Conservation (phyloP, 768 basidiomycete species). For the Rossbeevera mucosa region DNA sequence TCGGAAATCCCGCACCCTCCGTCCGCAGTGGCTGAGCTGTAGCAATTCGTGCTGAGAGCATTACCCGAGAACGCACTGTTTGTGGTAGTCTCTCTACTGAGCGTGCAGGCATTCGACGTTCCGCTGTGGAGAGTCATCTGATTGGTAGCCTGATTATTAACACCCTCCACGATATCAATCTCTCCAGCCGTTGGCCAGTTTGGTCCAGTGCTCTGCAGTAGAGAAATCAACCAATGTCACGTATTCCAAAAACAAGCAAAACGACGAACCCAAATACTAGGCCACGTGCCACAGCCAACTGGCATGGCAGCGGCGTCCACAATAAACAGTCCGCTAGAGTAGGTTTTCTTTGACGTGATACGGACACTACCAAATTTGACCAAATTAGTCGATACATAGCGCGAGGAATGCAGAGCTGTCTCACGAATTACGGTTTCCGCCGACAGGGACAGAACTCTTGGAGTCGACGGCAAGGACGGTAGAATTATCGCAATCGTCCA, state of each 20-base stretch:
- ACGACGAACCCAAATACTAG: slow-evolving; percentile 48
- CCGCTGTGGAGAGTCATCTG: slow-evolving; percentile 65
- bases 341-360: slow-evolving; percentile 59
- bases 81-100: slow-evolving; percentile 13
- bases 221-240: neutral
- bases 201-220: slow-evolving; percentile 40
- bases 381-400: neutral
- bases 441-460: slow-evolving; percentile 41
- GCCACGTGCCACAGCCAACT: slow-evolving; percentile 60
- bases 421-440: slow-evolving; percentile 53
- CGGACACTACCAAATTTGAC: slow-evolving; percentile 46
- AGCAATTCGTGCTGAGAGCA: slow-evolving; percentile 33
- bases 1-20: slow-evolving; percentile 50
- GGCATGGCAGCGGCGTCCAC: slow-evolving; percentile 71
- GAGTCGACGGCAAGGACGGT: slow-evolving; percentile 63
- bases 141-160: slow-evolving; percentile 54
- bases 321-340: slow-evolving; percentile 67
- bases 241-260: neutral
- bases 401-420: slow-evolving; percentile 5
- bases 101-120: slow-evolving; percentile 34
- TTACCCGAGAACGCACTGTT: slow-evolving; percentile 17
- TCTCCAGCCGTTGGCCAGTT: slow-evolving; percentile 55
- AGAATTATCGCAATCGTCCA: slow-evolving; percentile 50
- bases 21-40: slow-evolving; percentile 37
- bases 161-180: slow-evolving; percentile 73